A percentile compares a stretch with the other conserved stretches of the same genome.
Conservation (phyloP, 2,329 filamentous ascomycete genomes). For the Mariannaea sp. region DNA sequence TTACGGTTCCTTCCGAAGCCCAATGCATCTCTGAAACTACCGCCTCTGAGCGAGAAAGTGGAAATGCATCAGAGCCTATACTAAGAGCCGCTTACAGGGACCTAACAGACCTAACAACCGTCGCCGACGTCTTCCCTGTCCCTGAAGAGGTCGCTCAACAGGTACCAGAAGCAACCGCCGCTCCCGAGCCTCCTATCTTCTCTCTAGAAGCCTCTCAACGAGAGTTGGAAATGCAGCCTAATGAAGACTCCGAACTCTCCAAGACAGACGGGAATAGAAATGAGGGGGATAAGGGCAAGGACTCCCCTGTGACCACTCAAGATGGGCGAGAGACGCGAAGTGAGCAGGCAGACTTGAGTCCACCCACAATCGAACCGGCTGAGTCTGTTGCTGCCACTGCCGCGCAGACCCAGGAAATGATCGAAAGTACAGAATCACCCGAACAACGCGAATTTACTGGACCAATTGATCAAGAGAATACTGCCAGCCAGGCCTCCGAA, state of each 20-base stretch:
- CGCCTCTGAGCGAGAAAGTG: not conserved
- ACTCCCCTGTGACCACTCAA: not conserved
- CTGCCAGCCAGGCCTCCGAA: slow-evolving; percentile 4
- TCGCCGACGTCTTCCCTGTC: not conserved
- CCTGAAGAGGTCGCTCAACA: not conserved
- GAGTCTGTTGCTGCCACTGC: not conserved
- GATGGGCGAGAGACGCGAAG: slow-evolving; percentile 16
- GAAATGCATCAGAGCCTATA: not conserved
- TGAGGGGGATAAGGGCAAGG: slow-evolving; percentile 23
- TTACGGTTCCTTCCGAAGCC: not conserved
- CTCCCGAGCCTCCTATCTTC: not conserved
- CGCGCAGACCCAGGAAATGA: not conserved
- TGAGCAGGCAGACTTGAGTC: slow-evolving; percentile 10
- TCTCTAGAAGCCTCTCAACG: not conserved
- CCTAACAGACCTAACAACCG: not conserved
- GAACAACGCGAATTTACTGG: not conserved
- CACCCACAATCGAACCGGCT: not conserved
- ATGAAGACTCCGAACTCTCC: slow-evolving; percentile 15
- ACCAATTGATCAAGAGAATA: not conserved
- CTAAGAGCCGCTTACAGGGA: not conserved
- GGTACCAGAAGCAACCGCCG: not conserved
- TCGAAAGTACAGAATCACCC: not conserved
- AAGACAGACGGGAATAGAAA: slow-evolving; percentile 41
- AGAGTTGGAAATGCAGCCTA: slow-evolving; percentile 11
- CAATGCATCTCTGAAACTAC: not conserved